Evolutionary conservation across 2,329 filamentous ascomycete species (phyloP).

Genomic region (Sarocladium brachiariae): DNA sequence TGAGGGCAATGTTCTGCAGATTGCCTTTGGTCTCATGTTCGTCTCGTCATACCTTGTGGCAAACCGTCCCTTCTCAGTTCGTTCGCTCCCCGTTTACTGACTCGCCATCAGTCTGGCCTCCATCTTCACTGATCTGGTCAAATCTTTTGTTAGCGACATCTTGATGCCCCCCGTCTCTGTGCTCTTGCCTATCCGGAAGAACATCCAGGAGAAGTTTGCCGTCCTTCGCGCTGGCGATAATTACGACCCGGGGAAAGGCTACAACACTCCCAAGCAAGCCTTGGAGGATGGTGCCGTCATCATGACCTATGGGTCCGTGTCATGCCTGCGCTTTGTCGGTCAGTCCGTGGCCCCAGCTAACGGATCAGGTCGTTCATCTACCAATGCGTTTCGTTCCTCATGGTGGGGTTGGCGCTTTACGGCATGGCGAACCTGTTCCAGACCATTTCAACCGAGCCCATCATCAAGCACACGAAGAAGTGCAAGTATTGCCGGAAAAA

Average conservation of each 20-base stretch:
- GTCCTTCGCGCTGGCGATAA: conserved; percentile 53
- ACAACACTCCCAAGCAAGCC: conserved; percentile 65
- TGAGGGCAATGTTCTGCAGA: conserved; percentile 68
- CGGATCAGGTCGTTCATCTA: conserved; percentile 56
- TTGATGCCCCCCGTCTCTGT: conserved; percentile 63
- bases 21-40: conserved; percentile 69
- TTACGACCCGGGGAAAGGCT: conserved; percentile 45
- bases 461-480: conserved; percentile 64
- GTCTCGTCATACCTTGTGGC: conserved; percentile 16
- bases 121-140: conserved; percentile 65
- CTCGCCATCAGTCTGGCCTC: conserved; percentile 50
- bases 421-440: conserved; percentile 57
- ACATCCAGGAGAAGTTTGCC: conserved; percentile 69
- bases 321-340: too few relatives aligned
- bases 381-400: conserved; percentile 58
- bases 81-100: too few relatives aligned
- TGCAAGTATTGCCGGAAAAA: conserved; percentile 61
- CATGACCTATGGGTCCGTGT: conserved; percentile 65
- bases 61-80: background rate
- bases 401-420: conserved; percentile 60
- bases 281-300: conserved; percentile 65
- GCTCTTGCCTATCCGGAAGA: conserved; percentile 61
- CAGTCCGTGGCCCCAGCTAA: too few relatives aligned
- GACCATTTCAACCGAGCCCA: conserved; percentile 53
- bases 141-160: conserved; percentile 64